A percentile compares a stretch with the other conserved stretches of the same genome.
Conservation (phyloP, 2,329 filamentous ascomycete species). For the Colletotrichum simmondsii region DNA sequence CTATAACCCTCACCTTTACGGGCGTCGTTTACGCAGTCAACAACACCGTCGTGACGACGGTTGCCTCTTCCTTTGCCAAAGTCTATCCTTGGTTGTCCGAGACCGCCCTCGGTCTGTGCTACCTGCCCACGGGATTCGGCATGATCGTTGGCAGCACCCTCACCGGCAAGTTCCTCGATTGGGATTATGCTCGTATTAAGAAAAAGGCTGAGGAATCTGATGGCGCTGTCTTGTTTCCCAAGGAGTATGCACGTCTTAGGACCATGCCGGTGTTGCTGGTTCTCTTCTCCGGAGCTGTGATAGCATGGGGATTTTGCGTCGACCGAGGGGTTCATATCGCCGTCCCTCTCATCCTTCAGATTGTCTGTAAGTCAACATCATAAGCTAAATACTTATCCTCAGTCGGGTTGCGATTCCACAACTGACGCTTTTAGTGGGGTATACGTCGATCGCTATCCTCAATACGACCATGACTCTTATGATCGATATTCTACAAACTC, state of each 20-base stretch:
- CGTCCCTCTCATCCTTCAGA: conserved; percentile 39
- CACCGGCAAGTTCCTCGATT: conserved; percentile 43
- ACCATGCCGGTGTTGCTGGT: conserved; percentile 39
- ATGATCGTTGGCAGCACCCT: conserved; percentile 43
- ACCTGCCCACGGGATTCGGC: conserved; percentile 43
- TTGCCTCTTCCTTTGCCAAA: conserved; percentile 43
- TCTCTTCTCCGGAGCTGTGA: conserved; percentile 38
- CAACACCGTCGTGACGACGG: conserved; percentile 47
- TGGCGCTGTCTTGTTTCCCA: conserved; percentile 37
- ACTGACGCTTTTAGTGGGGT: conserved; percentile 38
- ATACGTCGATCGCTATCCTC: conserved; percentile 43
- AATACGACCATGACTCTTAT: conserved; percentile 46
- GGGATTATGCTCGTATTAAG: conserved; percentile 42
- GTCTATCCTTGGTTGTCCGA: conserved; percentile 41
- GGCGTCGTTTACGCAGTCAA: conserved; percentile 47
- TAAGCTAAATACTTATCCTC: neutral
- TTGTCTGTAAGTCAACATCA: conserved; percentile 35
- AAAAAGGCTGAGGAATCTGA: conserved; percentile 4
- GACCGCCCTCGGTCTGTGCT: conserved; percentile 45
- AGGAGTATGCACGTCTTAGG: conserved; percentile 41
- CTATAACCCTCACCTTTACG: conserved; percentile 43
- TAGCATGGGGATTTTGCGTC: conserved; percentile 43
- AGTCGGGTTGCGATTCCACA: neutral
- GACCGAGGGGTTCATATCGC: conserved; percentile 38
- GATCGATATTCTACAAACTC: conserved; percentile 43